Base-by-base conservation (phyloP, 2,329 filamentous ascomycete genomes). In the Seiridium unicorne region DNA sequence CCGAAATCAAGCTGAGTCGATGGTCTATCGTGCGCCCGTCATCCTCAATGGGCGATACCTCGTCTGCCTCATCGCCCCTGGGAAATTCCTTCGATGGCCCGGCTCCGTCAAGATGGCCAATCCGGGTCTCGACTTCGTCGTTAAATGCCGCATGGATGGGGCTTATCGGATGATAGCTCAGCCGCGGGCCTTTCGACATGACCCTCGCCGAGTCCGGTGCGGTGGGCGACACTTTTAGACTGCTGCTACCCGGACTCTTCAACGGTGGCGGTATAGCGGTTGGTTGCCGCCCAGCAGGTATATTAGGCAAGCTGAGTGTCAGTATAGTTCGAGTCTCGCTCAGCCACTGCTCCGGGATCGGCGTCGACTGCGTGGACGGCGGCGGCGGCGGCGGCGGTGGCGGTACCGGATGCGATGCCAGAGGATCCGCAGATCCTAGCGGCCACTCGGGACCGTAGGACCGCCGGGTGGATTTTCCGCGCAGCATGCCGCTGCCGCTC, bases 371-470 rank as follows among this genome's bases (percentile, higher is more conserved):
- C 34, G 34, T 36, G 11, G 49, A 53, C 10, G 49, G 49, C 5
- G 32, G 49, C 13, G 35, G 49, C 3, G 49, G 48, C 0, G n/a
- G 47, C 7, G 47, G 47, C 0, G 47, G 47, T 13, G 31, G n/a
- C 8, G 58, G 44, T 8, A 58, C 34, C 36, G 69, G 70, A 57
- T 72, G 65, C 26, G 65, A 65, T 32, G 61, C 64, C 1, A 71
- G 60, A 1, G 69, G 69, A 8, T 69, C 70, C 3, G 57, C 51
- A 18, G 59, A 48, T 5, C 65, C 63, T 3, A 72, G 65, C 10
- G 69, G 70, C 69, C 69, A 72, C 38, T 69, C 63, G 2, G 67
- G 65, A 0, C 62, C 63, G 54, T 65, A 62, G 58, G 63, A 70
- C 3, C 53, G 64, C 9, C 63, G 64, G 13, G 63, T 40, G 2